Evolutionary conservation across 2,329 filamentous ascomycete species (phyloP).

Genomic region (Arthroderma sp.): DNA sequence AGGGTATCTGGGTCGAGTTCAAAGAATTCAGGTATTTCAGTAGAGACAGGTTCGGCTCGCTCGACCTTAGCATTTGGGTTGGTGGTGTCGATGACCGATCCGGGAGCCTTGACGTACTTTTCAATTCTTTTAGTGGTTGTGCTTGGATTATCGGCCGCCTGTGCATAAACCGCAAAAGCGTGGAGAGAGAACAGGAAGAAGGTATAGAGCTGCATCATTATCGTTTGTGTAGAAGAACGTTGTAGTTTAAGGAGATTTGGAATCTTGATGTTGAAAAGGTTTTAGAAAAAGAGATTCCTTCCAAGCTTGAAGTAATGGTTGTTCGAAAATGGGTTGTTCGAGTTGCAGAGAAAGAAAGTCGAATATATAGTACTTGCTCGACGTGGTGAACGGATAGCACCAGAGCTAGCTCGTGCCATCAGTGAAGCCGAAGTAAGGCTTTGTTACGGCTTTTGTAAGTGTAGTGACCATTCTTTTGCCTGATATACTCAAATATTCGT

Average conservation of each 20-base stretch:
- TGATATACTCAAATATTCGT: no score
- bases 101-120: constrained; percentile 6
- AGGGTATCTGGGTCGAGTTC: constrained; percentile 5
- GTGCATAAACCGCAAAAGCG: constrained; percentile 1
- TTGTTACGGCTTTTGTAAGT: no score
- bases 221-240: not conserved
- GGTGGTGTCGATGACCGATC: constrained; percentile 6
- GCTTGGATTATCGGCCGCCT: not conserved
- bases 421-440: no score
- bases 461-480: no score
- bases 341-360: no score
- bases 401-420: no score
- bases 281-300: no score
- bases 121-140: constrained; percentile 1
- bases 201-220: constrained; percentile 2
- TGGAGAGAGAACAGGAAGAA: constrained; percentile 1
- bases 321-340: no score
- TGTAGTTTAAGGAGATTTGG: not conserved
- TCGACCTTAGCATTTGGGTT: constrained; percentile 1
- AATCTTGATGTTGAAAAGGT: no score
- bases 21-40: not conserved
- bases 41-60: not conserved
- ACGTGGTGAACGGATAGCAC: no score
- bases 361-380: no score
- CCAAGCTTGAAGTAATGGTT: no score